Evolutionary conservation across 108 stramenopile species (phyloP).

Genomic region (Cyclostephanos tholiformis): DNA sequence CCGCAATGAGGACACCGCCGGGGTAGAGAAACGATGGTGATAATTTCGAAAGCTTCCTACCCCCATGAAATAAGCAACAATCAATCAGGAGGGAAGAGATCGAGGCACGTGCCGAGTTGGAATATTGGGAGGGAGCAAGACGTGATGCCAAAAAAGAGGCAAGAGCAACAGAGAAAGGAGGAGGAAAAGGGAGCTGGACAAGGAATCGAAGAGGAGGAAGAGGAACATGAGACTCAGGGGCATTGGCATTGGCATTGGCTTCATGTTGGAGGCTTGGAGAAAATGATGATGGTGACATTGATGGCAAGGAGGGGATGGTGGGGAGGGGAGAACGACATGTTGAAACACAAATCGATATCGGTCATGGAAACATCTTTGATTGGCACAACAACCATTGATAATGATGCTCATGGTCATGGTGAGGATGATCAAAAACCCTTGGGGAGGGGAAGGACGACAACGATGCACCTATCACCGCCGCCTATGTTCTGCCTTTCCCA

Average conservation of each 20-base stretch:
- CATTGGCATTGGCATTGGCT: no score
- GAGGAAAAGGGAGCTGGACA: conserved; percentile 80
- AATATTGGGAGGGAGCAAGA: conserved; percentile 48
- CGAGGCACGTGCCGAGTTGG: conserved; percentile 46
- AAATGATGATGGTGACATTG: background rate
- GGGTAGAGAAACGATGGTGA: no score
- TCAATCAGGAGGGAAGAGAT: conserved; percentile 62
- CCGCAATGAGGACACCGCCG: no score
- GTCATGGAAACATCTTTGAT: background rate
- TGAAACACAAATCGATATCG: conserved; percentile 44
- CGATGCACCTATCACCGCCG: background rate
- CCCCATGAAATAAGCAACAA: no score
- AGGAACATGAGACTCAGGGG: conserved; percentile 74
- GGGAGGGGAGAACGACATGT: conserved; percentile 40
- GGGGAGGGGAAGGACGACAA: background rate
- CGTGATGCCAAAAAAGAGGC: conserved; percentile 46
- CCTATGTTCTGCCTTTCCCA: no score
- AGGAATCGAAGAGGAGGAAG: conserved; percentile 83
- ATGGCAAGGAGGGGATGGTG: conserved; percentile 17
- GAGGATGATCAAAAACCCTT: conserved; percentile 3
- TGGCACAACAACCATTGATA: no score
- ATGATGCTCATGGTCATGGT: conserved; percentile 6
- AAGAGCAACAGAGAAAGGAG: conserved; percentile 61
- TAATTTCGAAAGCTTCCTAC: no score
- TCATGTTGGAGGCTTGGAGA: conserved; percentile 10